Conservation (phyloP, 176 grass and related monocot genomes). For the Hyparrhenia diplandra region DNA sequence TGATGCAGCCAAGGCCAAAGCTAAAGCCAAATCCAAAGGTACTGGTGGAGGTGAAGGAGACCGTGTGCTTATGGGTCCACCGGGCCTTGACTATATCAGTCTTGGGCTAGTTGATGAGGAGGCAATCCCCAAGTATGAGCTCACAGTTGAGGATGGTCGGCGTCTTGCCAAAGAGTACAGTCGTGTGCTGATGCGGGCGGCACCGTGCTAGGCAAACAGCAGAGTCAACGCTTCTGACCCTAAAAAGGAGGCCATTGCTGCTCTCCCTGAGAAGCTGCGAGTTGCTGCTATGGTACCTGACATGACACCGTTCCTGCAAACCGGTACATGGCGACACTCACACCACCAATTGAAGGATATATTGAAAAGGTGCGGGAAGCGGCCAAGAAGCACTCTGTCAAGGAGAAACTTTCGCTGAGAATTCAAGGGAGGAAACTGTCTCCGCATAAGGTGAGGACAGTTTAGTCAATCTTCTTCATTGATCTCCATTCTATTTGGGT, state of each 20-base stretch:
- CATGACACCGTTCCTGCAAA: conserved; percentile 68
- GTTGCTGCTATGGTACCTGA: conserved; percentile 70
- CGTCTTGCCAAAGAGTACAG: conserved; percentile 79
- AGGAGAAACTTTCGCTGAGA: conserved; percentile 70
- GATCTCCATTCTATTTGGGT: neutral
- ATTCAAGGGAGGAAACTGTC: conserved; percentile 5
- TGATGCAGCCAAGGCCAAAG: conserved; percentile 59
- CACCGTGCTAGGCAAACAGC: conserved; percentile 73
- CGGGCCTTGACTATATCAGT: conserved; percentile 70
- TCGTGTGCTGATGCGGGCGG: conserved; percentile 67
- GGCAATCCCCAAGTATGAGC: conserved; percentile 69
- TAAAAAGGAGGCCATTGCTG: conserved; percentile 83
- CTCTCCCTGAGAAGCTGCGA: conserved; percentile 66
- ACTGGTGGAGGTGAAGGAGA: conserved; percentile 26
- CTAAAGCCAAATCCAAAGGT: conserved; percentile 48
- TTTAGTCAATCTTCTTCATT: neutral
- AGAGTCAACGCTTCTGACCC: conserved; percentile 50
- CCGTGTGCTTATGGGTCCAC: conserved; percentile 58
- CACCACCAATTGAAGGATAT: conserved; percentile 90
- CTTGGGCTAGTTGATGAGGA: conserved; percentile 82
- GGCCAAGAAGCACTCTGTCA: conserved; percentile 52
- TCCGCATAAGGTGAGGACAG: neutral
- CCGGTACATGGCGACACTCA: conserved; percentile 82
- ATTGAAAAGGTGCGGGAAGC: conserved; percentile 64
- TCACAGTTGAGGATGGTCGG: conserved; percentile 72